Percentiles rank a stretch among this genome's conserved stretches.
Evolutionary conservation across 2,329 filamentous ascomycete species (phyloP).

Genomic region (Arthrinium phaeospermum): DNA sequence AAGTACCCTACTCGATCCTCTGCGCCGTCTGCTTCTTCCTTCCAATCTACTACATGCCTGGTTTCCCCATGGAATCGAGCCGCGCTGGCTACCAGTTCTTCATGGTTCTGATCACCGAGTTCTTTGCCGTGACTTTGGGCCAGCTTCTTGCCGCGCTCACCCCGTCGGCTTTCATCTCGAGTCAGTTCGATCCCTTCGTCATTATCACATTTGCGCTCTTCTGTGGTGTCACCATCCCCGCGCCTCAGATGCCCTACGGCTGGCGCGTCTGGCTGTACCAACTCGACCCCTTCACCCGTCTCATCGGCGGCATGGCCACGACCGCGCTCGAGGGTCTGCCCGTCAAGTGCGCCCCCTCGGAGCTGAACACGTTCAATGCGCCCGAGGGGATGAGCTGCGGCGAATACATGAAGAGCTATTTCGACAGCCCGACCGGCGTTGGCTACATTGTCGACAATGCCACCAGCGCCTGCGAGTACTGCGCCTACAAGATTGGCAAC

Average conservation of each 20-base stretch:
- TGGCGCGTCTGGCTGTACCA: slow-evolving; percentile 84
- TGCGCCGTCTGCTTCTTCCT: slow-evolving; percentile 84
- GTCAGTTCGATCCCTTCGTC: slow-evolving; percentile 81
- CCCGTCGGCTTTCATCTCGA: slow-evolving; percentile 78
- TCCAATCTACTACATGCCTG: slow-evolving; percentile 84
- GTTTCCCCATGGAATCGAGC: slow-evolving; percentile 65
- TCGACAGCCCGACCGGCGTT: slow-evolving; percentile 69
- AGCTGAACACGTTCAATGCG: slow-evolving; percentile 72
- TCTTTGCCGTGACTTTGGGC: slow-evolving; percentile 82
- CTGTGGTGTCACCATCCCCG: slow-evolving; percentile 85
- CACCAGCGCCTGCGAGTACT: slow-evolving; percentile 77
- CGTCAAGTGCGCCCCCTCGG: slow-evolving; percentile 65
- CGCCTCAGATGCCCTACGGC: slow-evolving; percentile 77
- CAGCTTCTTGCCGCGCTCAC: slow-evolving; percentile 80
- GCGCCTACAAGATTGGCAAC: slow-evolving; percentile 79
- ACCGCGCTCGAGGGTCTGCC: slow-evolving; percentile 72
- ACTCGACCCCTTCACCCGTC: slow-evolving; percentile 81
- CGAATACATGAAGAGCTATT: slow-evolving; percentile 71
- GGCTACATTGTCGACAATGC: slow-evolving; percentile 75
- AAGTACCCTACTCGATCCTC: slow-evolving; percentile 82
- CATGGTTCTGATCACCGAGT: slow-evolving; percentile 80
- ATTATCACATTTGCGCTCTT: slow-evolving; percentile 85
- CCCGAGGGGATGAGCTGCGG: slow-evolving; percentile 72
- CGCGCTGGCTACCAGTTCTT: slow-evolving; percentile 88
- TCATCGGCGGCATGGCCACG: slow-evolving; percentile 80